A percentile compares a stretch with the other conserved stretches of the same genome.
Conservation (phyloP, 768 basidiomycete species). For the Pleurotus cornucopiae region DNA sequence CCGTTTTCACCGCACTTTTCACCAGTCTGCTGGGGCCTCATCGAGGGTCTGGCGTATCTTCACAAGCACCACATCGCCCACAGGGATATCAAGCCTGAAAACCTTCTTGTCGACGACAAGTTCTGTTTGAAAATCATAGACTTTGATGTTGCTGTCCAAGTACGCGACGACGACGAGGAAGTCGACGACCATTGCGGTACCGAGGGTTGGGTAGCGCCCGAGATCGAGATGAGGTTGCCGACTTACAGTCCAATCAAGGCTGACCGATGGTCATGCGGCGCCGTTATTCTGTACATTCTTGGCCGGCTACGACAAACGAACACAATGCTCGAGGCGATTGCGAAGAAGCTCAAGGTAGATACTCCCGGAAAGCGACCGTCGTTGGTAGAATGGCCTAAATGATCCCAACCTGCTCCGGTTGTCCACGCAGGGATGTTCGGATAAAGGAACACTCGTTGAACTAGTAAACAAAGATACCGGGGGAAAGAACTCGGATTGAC, state of each 20-base stretch:
- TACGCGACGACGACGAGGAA: neutral
- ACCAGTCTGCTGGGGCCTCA: neutral
- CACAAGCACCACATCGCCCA: constrained; percentile 78
- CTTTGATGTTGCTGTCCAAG: constrained; percentile 8
- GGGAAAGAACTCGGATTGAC: too few species aligned
- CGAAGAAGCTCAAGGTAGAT: constrained; percentile 1
- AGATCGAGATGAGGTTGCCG: constrained; percentile 3
- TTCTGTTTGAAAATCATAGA: constrained; percentile 65
- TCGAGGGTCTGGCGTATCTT: constrained; percentile 39
- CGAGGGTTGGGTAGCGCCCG: constrained; percentile 9
- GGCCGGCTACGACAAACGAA: neutral
- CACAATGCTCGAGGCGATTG: neutral
- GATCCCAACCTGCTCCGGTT: neutral
- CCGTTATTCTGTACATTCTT: constrained; percentile 7
- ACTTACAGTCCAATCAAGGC: constrained; percentile 11
- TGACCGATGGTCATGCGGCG: constrained; percentile 11
- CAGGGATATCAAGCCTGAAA: constrained; percentile 82
- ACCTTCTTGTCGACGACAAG: constrained; percentile 66
- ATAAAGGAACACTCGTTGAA: too few species aligned
- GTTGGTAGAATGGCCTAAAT: neutral
- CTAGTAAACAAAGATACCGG: too few species aligned
- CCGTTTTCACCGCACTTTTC: neutral
- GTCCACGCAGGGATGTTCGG: too few species aligned
- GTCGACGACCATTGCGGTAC: constrained; percentile 5
- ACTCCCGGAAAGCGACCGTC: constrained; percentile 3